Base-by-base conservation (phyloP, 73 alveolate species). In the Tetrahymena malaccensis region DNA sequence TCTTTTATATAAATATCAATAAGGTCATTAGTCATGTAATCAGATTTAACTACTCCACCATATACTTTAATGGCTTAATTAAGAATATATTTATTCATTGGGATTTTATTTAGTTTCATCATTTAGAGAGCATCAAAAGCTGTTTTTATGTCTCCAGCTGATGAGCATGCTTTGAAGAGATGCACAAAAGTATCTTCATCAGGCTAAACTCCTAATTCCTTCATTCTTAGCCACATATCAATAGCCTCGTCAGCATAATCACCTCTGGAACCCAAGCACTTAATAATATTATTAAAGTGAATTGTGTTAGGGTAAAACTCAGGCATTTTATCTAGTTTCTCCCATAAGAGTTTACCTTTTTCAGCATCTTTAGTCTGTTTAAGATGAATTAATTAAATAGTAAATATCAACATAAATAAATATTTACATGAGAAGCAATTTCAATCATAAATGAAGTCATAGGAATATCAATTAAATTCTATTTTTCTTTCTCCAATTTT, bases 111-210 rank as follows among this genome's bases (percentile, higher is more conserved):
- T 12, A 50, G 37, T 35, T 95, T 97, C 97, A 97, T 96, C 85
- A 55, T 93, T 55, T 96, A 85, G 2, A 98, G 37, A 15, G 96
- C 97, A 37, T 97, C 98, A 55, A 94, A 94, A 9, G 99, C 99
- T 19, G 97, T 94, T 57, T 85, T 43, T 3, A 97, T 96, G 85
- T 98, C 99, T 4, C 98, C 99, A 15, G 95, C 55, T 25, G 94
- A 43, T 15, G 98, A 56, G 58, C 98, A 95, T 11, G 99, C 99
- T 85, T 98, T 96, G 10, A 98, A 83, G 16, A 97, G 96, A 25
- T 96, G 97, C 7, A 97, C 98, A 93, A 96, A 95, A 19, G 99
- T 98, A 94, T 98, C 98, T 7, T 96, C 85, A 93, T 98, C 99
- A 50, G 98, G 98, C 31, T 85, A 85, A 34, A 98, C 43, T 22